phyloP scores from a whole-genome alignment of 116 monocot genomes.

The Papilionanthe hybrid region DNA sequence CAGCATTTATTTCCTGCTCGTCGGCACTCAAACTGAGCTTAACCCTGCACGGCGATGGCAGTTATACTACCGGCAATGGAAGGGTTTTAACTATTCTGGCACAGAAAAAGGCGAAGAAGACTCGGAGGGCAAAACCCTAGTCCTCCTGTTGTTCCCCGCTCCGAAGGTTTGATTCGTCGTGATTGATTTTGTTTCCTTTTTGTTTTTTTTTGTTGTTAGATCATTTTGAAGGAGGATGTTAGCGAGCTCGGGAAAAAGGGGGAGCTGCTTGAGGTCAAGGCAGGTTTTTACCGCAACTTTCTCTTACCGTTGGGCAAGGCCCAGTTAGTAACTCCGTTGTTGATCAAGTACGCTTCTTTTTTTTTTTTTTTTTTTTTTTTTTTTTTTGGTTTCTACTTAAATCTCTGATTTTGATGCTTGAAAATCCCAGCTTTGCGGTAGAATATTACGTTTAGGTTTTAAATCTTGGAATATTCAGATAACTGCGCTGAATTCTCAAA shows the following conservation, averaged over 20 bases:
- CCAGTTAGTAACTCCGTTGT: constrained; percentile 58
- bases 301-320: constrained; percentile 84
- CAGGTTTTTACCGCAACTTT: constrained; percentile 86
- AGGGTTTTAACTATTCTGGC: constrained; percentile 33
- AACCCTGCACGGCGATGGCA: neutral
- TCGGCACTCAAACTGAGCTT: neutral
- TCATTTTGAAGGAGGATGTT: constrained; percentile 87
- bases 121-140: constrained; percentile 33
- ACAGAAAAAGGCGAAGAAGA: constrained; percentile 82
- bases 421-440: neutral
- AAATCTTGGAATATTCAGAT: too few species aligned
- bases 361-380: too few species aligned
- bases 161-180: neutral
- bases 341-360: constrained; percentile 58
- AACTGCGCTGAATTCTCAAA: too few species aligned
- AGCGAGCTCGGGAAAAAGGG: constrained; percentile 73
- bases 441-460: neutral
- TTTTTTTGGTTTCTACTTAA: neutral
- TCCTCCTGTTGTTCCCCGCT: too few species aligned
- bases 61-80: neutral
- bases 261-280: constrained; percentile 68
- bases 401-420: neutral
- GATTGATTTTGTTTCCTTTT: neutral
- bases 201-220: constrained; percentile 23
- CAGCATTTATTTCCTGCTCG: constrained; percentile 2